phyloP scores from a whole-genome alignment of 352 stramenopile species.

The Pythium phragmitis region DNA sequence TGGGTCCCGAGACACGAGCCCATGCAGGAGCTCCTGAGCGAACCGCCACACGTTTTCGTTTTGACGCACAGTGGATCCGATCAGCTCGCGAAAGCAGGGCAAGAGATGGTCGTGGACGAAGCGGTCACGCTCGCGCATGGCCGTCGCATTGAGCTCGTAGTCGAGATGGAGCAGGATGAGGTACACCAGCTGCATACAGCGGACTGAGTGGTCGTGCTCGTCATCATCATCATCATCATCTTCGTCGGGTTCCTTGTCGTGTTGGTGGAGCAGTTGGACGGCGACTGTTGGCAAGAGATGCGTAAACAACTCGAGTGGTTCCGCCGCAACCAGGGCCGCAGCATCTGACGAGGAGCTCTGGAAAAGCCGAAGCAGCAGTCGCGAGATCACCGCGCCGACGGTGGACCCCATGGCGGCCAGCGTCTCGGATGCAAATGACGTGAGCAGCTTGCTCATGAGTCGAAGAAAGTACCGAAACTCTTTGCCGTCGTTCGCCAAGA shows the following conservation, averaged over 20 bases:
- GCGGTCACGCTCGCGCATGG: background rate
- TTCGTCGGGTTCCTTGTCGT: background rate
- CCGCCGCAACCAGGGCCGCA: conserved; percentile 39
- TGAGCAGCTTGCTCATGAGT: conserved; percentile 61
- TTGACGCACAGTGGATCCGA: background rate
- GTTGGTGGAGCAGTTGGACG: conserved; percentile 23
- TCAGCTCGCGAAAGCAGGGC: conserved; percentile 34
- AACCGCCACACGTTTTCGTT: conserved; percentile 55
- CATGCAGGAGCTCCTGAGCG: conserved; percentile 46
- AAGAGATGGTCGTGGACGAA: conserved; percentile 55
- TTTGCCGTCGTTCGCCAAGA: conserved; percentile 53
- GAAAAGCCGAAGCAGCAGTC: conserved; percentile 52
- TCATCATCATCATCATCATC: conserved; percentile 17
- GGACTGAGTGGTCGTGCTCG: conserved; percentile 30
- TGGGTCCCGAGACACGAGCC: conserved; percentile 34
- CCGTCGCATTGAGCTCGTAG: conserved; percentile 14
- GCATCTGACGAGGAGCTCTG: conserved; percentile 37
- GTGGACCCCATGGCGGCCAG: conserved; percentile 32
- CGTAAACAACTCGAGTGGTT: conserved; percentile 43
- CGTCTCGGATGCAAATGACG: conserved; percentile 44
- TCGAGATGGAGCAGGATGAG: conserved; percentile 52
- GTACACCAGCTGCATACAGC: conserved; percentile 55
- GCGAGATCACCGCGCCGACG: conserved; percentile 37
- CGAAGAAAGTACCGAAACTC: conserved; percentile 72
- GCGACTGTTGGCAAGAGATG: conserved; percentile 55